Conservation (phyloP, 805 yeast genomes). For the Hanseniaspora guilliermondii region DNA sequence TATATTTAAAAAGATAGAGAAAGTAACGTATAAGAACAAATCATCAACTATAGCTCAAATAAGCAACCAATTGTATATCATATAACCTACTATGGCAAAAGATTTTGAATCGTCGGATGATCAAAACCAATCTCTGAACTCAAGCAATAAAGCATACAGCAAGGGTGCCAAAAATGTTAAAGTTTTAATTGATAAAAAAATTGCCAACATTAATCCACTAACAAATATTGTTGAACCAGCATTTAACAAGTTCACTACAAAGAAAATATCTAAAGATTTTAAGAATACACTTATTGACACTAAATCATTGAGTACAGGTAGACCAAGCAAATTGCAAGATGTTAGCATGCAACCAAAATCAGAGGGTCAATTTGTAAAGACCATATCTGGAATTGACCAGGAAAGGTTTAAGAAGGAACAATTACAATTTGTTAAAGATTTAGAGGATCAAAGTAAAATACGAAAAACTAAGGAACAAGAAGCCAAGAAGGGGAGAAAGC, state of each 20-base stretch:
- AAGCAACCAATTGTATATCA: no score
- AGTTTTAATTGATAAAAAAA: conserved; percentile 1
- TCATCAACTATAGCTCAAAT: no score
- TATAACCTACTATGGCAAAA: background rate
- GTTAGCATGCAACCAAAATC: background rate
- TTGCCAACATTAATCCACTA: conserved; percentile 5
- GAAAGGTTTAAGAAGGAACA: background rate
- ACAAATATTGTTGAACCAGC: conserved; percentile 12
- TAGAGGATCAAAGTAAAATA: background rate
- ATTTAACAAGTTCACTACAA: background rate
- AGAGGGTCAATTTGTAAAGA: background rate
- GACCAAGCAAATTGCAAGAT: background rate
- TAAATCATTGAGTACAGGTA: background rate
- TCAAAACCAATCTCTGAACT: background rate
- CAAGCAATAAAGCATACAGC: background rate
- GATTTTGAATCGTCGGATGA: background rate
- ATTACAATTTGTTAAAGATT: conserved; percentile 2
- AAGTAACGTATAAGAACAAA: no score
- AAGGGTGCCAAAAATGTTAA: background rate
- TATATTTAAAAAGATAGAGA: no score
- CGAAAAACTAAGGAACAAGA: background rate
- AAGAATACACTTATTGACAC: background rate
- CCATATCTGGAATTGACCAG: background rate
- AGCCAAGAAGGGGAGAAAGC: conserved; percentile 13
- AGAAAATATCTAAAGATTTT: background rate